Evolutionary conservation across 768 basidiomycete genomes (phyloP), one percentile per base, ranked within the genome.

Genomic region (Trametes cubensis): DNA sequence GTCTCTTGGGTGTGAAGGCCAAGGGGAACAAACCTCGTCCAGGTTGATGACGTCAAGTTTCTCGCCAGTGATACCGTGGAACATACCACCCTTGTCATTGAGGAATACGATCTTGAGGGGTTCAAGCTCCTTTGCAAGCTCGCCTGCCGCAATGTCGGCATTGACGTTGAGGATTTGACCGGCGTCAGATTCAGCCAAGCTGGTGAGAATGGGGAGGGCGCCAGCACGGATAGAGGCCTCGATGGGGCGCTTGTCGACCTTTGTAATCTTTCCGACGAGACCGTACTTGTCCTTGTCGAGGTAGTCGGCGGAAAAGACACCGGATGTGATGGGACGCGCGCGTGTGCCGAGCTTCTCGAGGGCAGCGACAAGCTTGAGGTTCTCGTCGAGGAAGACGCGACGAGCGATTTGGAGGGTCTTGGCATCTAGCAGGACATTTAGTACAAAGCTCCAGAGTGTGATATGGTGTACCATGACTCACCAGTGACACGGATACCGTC

Each of bases 141-240:
- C 97, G 42, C 96, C 97, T 0, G 97, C 96, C 2, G 97, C 97
- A 64, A 98, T 92, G 73, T 99, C 97, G 21, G 97, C 97, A 71
- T 98, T 99, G 74, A 99, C 97, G 70, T 99, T 99, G 65, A 98
- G 81, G 68, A 99, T 95, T 75, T 99, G 97, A n/a, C 97, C 97
- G 38, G 97, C 94, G 21, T 87, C 83, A 38, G 92, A 91, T 77
- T 98, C 97, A 6, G 97, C 96, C 53, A 99, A 80, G 74, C 89
- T 92, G 66, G 95, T 98, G 20, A 98, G 81, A 76, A 99, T 97
- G 60, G 97, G 97, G 25, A 99, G 82, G 21, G 94, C 95, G 34
- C 97, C 96, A 1, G 96, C 95, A 48, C 93, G 87, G 73, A 99
- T 99, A 50, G 95, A 88, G 2, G 95, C 96, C 76, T 99, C 97